phyloP scores from a whole-genome alignment of 2,329 filamentous ascomycete genomes.

The Cytospora schulzeri region DNA sequence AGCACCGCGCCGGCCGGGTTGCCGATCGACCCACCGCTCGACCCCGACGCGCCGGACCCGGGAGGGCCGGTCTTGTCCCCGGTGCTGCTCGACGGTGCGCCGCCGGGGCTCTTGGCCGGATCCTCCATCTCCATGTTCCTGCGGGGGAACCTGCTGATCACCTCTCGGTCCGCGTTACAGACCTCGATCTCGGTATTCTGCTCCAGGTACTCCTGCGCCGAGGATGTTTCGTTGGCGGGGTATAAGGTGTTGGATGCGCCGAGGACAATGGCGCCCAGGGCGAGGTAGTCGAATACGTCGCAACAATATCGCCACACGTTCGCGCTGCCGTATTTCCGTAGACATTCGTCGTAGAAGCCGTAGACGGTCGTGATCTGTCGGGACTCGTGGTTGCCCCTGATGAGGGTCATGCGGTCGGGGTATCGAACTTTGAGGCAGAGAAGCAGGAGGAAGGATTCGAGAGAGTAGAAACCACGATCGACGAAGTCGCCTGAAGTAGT shows the following conservation, averaged over 20 bases:
- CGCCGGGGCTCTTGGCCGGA: slow-evolving; percentile 33
- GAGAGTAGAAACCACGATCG: slow-evolving; percentile 95
- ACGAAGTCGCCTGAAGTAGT: slow-evolving; percentile 78
- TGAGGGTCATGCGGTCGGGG: slow-evolving; percentile 94
- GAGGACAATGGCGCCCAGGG: slow-evolving; percentile 85
- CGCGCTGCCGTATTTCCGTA: slow-evolving; percentile 92
- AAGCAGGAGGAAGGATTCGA: slow-evolving; percentile 94
- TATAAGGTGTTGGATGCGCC: slow-evolving; percentile 73
- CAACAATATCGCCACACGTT: slow-evolving; percentile 98
- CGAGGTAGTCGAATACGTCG: slow-evolving; percentile 96
- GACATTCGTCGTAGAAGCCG: slow-evolving; percentile 96
- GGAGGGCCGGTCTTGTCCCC: slow-evolving; percentile 68
- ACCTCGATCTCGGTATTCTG: slow-evolving; percentile 91
- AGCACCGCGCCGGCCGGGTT: slow-evolving; percentile 82
- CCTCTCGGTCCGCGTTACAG: slow-evolving; percentile 77
- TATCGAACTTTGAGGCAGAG: slow-evolving; percentile 97
- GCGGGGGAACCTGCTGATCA: slow-evolving; percentile 73
- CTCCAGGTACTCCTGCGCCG: slow-evolving; percentile 54
- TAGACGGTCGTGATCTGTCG: slow-evolving; percentile 97
- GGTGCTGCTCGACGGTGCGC: slow-evolving; percentile 33
- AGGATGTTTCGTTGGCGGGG: slow-evolving; percentile 49
- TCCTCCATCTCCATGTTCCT: slow-evolving; percentile 34
- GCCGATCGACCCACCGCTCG: slow-evolving; percentile 63
- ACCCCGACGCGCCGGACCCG: slow-evolving; percentile 76
- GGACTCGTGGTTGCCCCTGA: slow-evolving; percentile 93